Evolutionary conservation across 352 stramenopile genomes (phyloP), one percentile per base, ranked within the genome.

Genomic region (Globisporangium mamillatum): DNA sequence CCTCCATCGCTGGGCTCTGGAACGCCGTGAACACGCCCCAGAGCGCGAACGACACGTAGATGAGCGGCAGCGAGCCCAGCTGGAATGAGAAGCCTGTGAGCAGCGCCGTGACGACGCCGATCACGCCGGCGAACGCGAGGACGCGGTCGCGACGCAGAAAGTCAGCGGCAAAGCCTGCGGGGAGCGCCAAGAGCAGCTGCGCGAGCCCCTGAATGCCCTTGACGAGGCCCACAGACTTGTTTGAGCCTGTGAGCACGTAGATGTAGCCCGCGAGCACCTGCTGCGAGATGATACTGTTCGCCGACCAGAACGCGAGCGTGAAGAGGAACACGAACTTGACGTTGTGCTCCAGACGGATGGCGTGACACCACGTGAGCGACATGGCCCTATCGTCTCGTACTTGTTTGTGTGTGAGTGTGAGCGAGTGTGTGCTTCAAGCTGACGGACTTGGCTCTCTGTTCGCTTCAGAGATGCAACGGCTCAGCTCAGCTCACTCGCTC

Each of bases 21-120:
- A 96, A 78, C 4, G 89, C 87, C 24, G 77, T 73, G 69, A 94
- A 95, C n/a, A 80, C 63, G 20, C 91, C 91, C 86, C 89, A 97
- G 3, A 96, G 59, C 6, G 64, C 79, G 67, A 96, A 92, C 9
- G 82, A 72, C 4, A 80, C 41, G 65, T 90, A 91, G 29, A 95
- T 78, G 22, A 88, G 70, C 50, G 64, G 53, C 29, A 92, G 70
- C 34, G 76, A 62, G 0, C 67, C 74, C 16, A 87, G 64, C 29
- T 84, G 64, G 63, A 91, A 78, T 7, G 83, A 76, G 22, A 86
- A 60, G 4, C 70, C 75, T 3, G 76, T 89, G 25, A 86, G 50
- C 1, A 86, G 24, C 9, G 80, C 74, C n/a, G 72, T 68, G 20
- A 71, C 48, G 5, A 86, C 48, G 4, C 82, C 82, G 54, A 90